phyloP scores from a whole-genome alignment of 257 asterid genomes.

The Lavandula angustifolia region DNA sequence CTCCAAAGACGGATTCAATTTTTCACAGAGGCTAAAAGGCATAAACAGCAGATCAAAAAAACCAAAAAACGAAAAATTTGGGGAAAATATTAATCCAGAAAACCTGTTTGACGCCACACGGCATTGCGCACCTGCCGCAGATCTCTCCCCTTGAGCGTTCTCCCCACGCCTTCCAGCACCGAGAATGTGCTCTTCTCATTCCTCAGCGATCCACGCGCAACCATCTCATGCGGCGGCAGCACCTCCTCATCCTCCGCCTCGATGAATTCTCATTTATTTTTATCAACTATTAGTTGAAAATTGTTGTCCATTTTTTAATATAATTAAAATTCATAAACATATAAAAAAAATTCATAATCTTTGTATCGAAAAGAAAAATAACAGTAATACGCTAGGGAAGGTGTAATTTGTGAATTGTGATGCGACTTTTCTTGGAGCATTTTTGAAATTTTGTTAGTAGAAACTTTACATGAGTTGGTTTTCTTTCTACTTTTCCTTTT shows the following conservation, averaged over 20 bases:
- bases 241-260: slow-evolving; percentile 66
- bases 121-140: slow-evolving; percentile 93
- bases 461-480: no score
- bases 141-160: slow-evolving; percentile 92
- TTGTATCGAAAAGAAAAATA: no score
- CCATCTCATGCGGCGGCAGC: slow-evolving; percentile 89
- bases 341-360: no score
- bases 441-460: no score
- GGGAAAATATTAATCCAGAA: slow-evolving; percentile 46
- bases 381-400: no score
- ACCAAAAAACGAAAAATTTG: not conserved
- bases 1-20: not conserved
- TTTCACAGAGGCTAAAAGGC: not conserved
- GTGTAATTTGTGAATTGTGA: no score
- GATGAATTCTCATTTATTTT: no score
- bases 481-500: no score
- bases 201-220: slow-evolving; percentile 58
- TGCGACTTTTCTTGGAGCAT: no score
- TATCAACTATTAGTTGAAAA: no score
- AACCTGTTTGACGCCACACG: slow-evolving; percentile 82
- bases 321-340: no score
- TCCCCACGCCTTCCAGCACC: slow-evolving; percentile 82
- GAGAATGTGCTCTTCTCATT: slow-evolving; percentile 58
- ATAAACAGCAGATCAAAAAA: not conserved
- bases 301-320: no score